A percentile compares a stretch with the other conserved stretches of the same genome.
phyloP scores from a whole-genome alignment of 108 stramenopile genomes.

The Skeletonema menzelii region DNA sequence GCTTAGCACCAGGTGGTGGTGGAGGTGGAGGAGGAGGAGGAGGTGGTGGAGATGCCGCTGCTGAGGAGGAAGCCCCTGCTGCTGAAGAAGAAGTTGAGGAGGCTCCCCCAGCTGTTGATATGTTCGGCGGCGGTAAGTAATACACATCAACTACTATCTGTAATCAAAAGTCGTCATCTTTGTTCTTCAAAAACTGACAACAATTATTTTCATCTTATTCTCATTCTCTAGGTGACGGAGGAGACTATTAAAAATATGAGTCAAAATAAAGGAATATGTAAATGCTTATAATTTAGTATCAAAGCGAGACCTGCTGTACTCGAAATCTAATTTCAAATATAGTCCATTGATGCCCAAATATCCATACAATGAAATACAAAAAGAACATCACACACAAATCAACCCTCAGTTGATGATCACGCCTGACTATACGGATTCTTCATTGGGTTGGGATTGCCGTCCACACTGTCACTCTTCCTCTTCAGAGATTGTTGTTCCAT shows the following conservation, averaged over 20 bases:
- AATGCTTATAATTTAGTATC: slow-evolving; percentile 7
- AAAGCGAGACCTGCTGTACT: neutral
- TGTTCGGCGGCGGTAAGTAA: slow-evolving; percentile 35
- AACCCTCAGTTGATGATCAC: neutral
- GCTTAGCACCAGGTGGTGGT: slow-evolving; percentile 64
- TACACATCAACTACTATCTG: neutral
- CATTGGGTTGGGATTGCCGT: neutral
- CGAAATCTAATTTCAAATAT: neutral
- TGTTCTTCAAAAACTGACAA: neutral
- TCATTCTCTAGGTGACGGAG: slow-evolving; percentile 52
- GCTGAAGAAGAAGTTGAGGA: slow-evolving; percentile 61
- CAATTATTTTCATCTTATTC: neutral
- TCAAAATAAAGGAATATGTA: slow-evolving; percentile 7
- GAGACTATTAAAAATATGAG: slow-evolving; percentile 41
- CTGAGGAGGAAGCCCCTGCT: slow-evolving; percentile 15
- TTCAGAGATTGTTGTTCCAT: slow-evolving; percentile 25
- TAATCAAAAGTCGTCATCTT: neutral
- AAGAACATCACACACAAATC: neutral
- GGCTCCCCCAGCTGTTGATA: slow-evolving; percentile 62
- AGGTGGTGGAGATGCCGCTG: slow-evolving; percentile 51
- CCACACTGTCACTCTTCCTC: slow-evolving; percentile 24
- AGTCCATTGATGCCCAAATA: neutral
- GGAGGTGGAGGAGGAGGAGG: slow-evolving; percentile 71
- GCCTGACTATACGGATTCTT: slow-evolving; percentile 39
- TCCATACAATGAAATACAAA: neutral